These are phyloP conservation scores for Tanacetum coccineum DNA, from an alignment of 129 eudicot genomes.

Conservation along the genomic window DNA sequence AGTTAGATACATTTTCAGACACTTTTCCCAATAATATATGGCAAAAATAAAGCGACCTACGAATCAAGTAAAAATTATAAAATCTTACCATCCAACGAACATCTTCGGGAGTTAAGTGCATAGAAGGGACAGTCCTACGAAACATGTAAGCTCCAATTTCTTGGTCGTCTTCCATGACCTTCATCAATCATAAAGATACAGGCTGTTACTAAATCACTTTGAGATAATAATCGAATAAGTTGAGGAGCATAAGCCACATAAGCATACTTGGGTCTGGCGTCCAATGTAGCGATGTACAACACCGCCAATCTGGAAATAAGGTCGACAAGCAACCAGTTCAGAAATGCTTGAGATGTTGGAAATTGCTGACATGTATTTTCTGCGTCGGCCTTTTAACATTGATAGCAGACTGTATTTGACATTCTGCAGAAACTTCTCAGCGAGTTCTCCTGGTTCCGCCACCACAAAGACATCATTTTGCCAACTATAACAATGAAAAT, in stretches of 20 bases:
- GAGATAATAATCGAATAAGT: slow-evolving; percentile 12
- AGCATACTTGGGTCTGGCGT: slow-evolving; percentile 88
- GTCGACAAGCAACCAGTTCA: slow-evolving; percentile 83
- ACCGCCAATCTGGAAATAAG: slow-evolving; percentile 91
- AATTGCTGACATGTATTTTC: slow-evolving; percentile 65
- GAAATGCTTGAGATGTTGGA: slow-evolving; percentile 74
- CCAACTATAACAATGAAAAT: slow-evolving; percentile 53
- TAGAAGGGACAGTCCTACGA: slow-evolving; percentile 87
- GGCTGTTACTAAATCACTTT: neutral
- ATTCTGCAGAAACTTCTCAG: slow-evolving; percentile 89
- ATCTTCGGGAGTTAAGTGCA: slow-evolving; percentile 73
- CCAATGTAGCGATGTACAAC: slow-evolving; percentile 96
- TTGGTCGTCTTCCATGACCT: slow-evolving; percentile 99
- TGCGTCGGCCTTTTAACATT: slow-evolving; percentile 67
- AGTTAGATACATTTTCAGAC: too few relatives aligned
- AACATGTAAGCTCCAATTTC: slow-evolving; percentile 98
- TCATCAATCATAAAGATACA: slow-evolving; percentile 15
- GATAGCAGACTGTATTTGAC: slow-evolving; percentile 77
- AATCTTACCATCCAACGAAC: slow-evolving; percentile 83
- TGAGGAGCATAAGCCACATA: neutral
- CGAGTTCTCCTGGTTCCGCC: slow-evolving; percentile 99
- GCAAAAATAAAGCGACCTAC: neutral
- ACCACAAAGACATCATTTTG: slow-evolving; percentile 99
- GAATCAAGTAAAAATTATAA: slow-evolving; percentile 13
- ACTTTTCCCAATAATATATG: too few relatives aligned